A percentile compares a stretch with the other conserved stretches of the same genome.
Evolutionary conservation across 2,329 filamentous ascomycete genomes (phyloP).

Genomic region (Colletotrichum echinochloae): DNA sequence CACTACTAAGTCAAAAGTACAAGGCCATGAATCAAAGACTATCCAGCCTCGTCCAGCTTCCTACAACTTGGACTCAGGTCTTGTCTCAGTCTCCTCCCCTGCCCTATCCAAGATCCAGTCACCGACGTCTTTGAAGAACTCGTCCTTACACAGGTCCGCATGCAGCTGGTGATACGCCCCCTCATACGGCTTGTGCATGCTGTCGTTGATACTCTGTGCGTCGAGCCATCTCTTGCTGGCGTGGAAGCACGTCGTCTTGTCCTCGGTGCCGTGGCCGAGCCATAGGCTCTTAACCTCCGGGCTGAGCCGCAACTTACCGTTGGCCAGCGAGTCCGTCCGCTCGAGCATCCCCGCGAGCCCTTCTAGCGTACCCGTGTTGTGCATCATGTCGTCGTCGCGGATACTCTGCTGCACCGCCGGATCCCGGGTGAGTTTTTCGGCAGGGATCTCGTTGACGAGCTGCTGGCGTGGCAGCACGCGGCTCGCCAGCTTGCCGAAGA

Average conservation of each 20-base stretch:
- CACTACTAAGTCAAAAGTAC: not conserved
- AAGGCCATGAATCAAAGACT: not conserved
- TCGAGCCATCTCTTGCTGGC: constrained; percentile 75
- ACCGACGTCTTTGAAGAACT: constrained; percentile 69
- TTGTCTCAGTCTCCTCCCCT: constrained; percentile 41
- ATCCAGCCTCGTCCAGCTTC: not conserved
- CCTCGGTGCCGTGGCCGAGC: constrained; percentile 81
- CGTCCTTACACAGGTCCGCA: constrained; percentile 66
- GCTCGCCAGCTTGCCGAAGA: constrained; percentile 74
- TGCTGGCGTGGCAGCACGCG: constrained; percentile 76
- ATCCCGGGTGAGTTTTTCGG: constrained; percentile 75
- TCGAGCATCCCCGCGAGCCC: constrained; percentile 83
- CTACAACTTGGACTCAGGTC: constrained; percentile 54
- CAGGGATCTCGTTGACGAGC: constrained; percentile 73
- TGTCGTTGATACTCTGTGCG: constrained; percentile 71
- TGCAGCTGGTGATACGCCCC: constrained; percentile 84
- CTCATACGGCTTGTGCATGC: constrained; percentile 78
- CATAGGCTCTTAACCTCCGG: constrained; percentile 72
- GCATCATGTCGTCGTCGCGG: constrained; percentile 76
- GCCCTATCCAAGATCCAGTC: constrained; percentile 71
- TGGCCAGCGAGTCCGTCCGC: constrained; percentile 71
- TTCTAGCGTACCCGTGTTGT: constrained; percentile 88
- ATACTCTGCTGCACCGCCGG: constrained; percentile 70
- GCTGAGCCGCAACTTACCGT: constrained; percentile 65
- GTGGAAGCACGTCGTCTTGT: constrained; percentile 75